phyloP scores from a whole-genome alignment of 768 basidiomycete species.

The Hydnomerulius pinastri region DNA sequence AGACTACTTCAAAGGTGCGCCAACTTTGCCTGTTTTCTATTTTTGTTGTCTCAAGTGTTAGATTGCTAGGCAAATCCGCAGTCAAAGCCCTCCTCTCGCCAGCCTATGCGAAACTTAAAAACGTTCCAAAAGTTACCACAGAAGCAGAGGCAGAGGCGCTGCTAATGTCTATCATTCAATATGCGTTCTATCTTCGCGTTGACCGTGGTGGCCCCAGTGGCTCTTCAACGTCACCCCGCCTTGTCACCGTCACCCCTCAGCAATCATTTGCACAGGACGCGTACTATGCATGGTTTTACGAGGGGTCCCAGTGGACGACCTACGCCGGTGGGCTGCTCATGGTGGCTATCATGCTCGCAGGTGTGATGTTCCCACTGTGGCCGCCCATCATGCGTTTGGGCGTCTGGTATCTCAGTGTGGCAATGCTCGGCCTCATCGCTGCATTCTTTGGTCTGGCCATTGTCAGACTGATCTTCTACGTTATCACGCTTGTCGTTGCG shows the following conservation, averaged over 20 bases:
- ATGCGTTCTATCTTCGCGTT: conserved; percentile 91
- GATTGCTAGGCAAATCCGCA: conserved; percentile 78
- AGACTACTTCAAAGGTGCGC: conserved; percentile 96
- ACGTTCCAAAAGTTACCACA: conserved; percentile 67
- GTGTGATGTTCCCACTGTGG: conserved; percentile 99
- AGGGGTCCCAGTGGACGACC: conserved; percentile 90
- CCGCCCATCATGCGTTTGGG: conserved; percentile 89
- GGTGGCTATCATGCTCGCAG: conserved; percentile 92
- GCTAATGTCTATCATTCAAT: conserved; percentile 72
- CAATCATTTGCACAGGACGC: conserved; percentile 76
- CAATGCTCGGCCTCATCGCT: conserved; percentile 82
- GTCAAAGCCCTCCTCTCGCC: conserved; percentile 90
- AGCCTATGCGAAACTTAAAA: conserved; percentile 86
- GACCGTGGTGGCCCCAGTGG: conserved; percentile 60
- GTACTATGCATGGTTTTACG: conserved; percentile 97
- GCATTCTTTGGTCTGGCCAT: conserved; percentile 91
- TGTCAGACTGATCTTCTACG: conserved; percentile 89
- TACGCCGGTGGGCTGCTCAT: conserved; percentile 89
- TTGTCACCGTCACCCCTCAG: conserved; percentile 68
- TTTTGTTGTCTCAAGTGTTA: background rate
- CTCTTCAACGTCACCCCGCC: conserved; percentile 72
- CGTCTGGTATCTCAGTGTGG: conserved; percentile 94
- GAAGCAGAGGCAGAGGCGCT: conserved; percentile 75
- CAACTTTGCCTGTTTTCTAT: background rate
- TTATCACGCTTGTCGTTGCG: conserved; percentile 83